Base-by-base conservation (phyloP, 2,329 filamentous ascomycete genomes). In the Arthrobotrys entomopaga region DNA sequence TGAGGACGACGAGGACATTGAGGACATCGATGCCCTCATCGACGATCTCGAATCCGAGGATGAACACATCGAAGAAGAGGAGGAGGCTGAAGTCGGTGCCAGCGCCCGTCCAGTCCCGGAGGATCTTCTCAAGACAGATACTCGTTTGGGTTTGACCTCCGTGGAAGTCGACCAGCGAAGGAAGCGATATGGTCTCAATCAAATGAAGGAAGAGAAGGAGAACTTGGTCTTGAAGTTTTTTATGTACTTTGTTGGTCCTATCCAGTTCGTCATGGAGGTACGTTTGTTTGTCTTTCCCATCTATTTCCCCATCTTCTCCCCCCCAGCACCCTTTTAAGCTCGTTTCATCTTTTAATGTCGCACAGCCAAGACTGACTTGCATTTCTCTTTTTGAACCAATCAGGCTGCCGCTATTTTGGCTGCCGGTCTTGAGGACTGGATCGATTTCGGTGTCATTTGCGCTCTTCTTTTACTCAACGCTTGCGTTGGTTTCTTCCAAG, bases 251-350 rank as follows among this genome's bases (percentile, higher is more conserved):
- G 85, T 95, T 65, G 93, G 93, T 77, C 93, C 93, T 22, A 94
- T 96, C 78, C 92, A 96, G 82, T 94, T 94, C 82, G 92, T 96
- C 81, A 96, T 96, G 92, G 91, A 94, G 88, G 90, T 90, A 82
- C 80, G 87, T 50, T 57, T 42, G 56, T 52, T 52, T 26, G 22
- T 48, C 63, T 65, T 40, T 65, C 38, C 50, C 24, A n/a, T n/a
- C n/a, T 69, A 61, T 57, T 52, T 58, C 69, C 59, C 54, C 26
- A 66, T 46, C 54, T 72, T 64, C 57, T 48, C 64, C 65, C 56
- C 66, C 70, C 34, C 61, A 65, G 71, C 76, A 74, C 59, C 24
- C 29, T 26, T 26, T 26, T 49, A 54, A 65, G 56, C 53, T 60
- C 65, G 65, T 59, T 76, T 77, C 56, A 60, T 60, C 54, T 67